These are phyloP conservation scores for Suillus paluster DNA, from an alignment of 768 basidiomycete genomes.

Conservation along the genomic window DNA sequence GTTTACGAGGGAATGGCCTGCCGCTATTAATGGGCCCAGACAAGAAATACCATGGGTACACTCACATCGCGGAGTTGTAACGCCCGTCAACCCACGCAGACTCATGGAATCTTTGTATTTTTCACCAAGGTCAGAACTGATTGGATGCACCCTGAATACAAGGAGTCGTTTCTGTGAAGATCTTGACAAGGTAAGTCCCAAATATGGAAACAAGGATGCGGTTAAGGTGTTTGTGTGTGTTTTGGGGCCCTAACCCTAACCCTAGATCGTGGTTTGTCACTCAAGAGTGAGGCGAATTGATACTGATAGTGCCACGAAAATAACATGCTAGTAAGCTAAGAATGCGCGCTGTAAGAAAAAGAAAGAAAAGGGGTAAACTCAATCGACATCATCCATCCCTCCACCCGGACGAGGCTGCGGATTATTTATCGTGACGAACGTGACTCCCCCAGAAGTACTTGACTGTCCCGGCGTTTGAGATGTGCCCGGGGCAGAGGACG, in stretches of 20 bases:
- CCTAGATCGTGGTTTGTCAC: constrained; percentile 6
- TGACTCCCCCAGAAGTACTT: constrained; percentile 11
- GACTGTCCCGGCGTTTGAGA: neutral
- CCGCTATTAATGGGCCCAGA: constrained; percentile 6
- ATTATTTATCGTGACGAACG: constrained; percentile 12
- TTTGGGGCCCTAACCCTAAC: constrained; percentile 15
- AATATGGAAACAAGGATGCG: constrained; percentile 35
- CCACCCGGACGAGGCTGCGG: constrained; percentile 10
- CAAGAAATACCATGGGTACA: constrained; percentile 16
- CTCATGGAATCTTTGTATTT: constrained; percentile 18
- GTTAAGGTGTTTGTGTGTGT: constrained; percentile 12
- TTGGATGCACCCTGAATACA: constrained; percentile 11
- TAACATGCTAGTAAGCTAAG: constrained; percentile 20
- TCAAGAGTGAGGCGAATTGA: neutral
- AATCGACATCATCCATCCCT: constrained; percentile 41
- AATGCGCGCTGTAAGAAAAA: constrained; percentile 12
- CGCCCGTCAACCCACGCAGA: constrained; percentile 5
- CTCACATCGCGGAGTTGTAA: neutral
- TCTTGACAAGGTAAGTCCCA: constrained; percentile 29
- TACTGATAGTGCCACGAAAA: neutral
- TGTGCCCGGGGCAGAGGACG: neutral
- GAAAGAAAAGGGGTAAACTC: constrained; percentile 2
- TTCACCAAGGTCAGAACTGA: neutral
- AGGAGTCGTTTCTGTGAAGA: constrained; percentile 6
- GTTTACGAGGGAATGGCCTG: constrained; percentile 6